Conservation (phyloP, 1,139 yeast genomes). For the Meyerozyma guilliermondii region DNA sequence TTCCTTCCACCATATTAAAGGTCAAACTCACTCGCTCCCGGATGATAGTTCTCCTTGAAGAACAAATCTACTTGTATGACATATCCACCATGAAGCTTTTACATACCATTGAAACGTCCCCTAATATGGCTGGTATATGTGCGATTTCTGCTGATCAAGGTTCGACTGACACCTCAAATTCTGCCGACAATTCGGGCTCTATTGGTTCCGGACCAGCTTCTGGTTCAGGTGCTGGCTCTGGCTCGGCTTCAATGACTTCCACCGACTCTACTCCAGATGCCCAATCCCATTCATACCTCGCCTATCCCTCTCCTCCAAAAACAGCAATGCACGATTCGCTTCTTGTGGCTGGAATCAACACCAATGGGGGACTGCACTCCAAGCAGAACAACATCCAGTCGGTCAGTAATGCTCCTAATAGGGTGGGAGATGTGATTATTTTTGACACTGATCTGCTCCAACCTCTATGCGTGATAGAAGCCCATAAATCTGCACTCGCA, state of each 20-base stretch:
- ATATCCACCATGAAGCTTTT: conserved; percentile 80
- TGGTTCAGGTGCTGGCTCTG: neutral
- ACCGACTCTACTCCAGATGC: conserved; percentile 6
- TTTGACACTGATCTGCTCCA: conserved; percentile 74
- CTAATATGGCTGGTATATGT: conserved; percentile 58
- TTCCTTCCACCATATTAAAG: conserved; percentile 75
- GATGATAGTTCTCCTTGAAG: conserved; percentile 72
- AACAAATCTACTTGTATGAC: conserved; percentile 86
- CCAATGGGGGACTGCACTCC: conserved; percentile 43
- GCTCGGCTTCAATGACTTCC: neutral
- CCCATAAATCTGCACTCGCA: conserved; percentile 84
- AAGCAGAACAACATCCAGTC: conserved; percentile 40
- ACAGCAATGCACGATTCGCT: conserved; percentile 41
- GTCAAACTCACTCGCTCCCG: conserved; percentile 75
- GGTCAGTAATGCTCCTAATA: conserved; percentile 40
- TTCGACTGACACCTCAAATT: no score
- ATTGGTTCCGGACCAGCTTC: neutral
- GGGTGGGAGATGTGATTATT: conserved; percentile 84
- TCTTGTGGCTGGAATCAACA: conserved; percentile 38
- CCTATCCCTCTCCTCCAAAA: conserved; percentile 82
- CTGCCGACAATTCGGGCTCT: conserved; percentile 14
- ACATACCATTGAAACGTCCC: conserved; percentile 81
- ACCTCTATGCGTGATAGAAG: conserved; percentile 86
- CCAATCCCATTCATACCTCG: conserved; percentile 59
- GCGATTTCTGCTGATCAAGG: conserved; percentile 73